Evolutionary conservation across 768 basidiomycete species (phyloP).

Genomic region (Suillus decipiens): DNA sequence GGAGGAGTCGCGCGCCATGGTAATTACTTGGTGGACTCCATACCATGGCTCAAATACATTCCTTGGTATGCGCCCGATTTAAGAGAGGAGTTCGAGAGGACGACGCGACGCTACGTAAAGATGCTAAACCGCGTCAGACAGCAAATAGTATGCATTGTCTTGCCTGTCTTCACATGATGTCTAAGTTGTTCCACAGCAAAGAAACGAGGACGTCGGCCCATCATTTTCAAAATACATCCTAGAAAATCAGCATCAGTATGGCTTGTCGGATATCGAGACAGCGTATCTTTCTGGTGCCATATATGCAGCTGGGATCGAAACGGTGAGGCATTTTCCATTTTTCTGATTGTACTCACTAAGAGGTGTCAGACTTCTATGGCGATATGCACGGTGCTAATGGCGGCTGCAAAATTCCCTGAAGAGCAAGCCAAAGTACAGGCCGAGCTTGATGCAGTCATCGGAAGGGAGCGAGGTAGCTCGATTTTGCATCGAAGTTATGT

Average conservation of each 20-base stretch:
- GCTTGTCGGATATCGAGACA: conserved; percentile 40
- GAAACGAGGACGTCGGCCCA: neutral
- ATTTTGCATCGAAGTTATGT: neutral
- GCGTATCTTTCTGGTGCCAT: conserved; percentile 58
- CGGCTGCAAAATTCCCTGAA: neutral
- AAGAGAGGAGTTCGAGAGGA: neutral
- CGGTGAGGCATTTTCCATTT: conserved; percentile 24
- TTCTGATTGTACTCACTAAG: neutral
- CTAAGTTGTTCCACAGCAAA: neutral
- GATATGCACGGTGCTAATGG: neutral
- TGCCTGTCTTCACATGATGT: neutral
- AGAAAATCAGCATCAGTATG: neutral
- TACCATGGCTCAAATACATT: neutral
- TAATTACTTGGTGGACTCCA: neutral
- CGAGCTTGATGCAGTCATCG: neutral
- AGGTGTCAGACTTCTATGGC: neutral
- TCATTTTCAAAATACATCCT: neutral
- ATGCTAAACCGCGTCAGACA: neutral
- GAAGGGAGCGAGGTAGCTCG: neutral
- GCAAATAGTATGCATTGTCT: neutral
- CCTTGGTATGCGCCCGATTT: neutral
- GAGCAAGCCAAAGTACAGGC: neutral
- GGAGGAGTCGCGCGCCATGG: neutral
- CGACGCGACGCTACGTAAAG: neutral
- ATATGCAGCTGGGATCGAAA: conserved; percentile 62